Conservation (phyloP, 371 early-diverging fungal genomes). For the Syncephalastrum sp. region DNA sequence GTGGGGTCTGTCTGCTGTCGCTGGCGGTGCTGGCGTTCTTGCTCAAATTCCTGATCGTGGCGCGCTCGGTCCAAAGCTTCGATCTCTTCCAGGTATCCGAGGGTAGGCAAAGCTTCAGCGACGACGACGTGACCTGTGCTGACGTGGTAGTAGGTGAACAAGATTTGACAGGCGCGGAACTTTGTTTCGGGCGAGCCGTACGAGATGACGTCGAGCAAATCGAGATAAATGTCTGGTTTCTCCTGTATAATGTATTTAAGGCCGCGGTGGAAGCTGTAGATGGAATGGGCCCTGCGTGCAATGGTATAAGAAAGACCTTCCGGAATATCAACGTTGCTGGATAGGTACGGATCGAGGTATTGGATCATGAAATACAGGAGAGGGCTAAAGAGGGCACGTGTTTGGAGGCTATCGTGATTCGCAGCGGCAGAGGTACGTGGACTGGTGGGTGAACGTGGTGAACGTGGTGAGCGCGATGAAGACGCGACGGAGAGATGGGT, state of each 20-base stretch:
- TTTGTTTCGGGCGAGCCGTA: constrained; percentile 38
- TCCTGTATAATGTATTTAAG: constrained; percentile 45
- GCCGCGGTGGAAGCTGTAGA: constrained; percentile 51
- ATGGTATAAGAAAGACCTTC: constrained; percentile 19
- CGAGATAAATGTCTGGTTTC: constrained; percentile 56
- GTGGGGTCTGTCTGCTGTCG: constrained; percentile 15
- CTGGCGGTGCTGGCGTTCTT: constrained; percentile 22
- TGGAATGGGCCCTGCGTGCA: constrained; percentile 27
- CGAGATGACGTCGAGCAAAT: constrained; percentile 53
- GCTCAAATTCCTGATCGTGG: constrained; percentile 32
- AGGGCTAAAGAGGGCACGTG: constrained; percentile 36
- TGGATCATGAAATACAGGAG: constrained; percentile 46
- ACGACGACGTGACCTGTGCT: constrained; percentile 55
- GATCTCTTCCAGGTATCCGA: constrained; percentile 31
- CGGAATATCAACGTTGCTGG: constrained; percentile 15
- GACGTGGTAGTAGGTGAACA: constrained; percentile 41
- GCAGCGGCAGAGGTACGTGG: constrained; percentile 6
- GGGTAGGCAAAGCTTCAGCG: constrained; percentile 42
- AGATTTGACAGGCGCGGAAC: constrained; percentile 39
- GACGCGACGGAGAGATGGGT: constrained; percentile 23
- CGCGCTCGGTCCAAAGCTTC: constrained; percentile 22
- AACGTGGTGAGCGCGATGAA: constrained; percentile 7
- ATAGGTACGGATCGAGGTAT: constrained; percentile 44
- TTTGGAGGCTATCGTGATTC: constrained; percentile 18
- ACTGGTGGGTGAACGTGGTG: constrained; percentile 16